Base-by-base conservation (phyloP, 768 basidiomycete species). In the Hortiboletus campestris region DNA sequence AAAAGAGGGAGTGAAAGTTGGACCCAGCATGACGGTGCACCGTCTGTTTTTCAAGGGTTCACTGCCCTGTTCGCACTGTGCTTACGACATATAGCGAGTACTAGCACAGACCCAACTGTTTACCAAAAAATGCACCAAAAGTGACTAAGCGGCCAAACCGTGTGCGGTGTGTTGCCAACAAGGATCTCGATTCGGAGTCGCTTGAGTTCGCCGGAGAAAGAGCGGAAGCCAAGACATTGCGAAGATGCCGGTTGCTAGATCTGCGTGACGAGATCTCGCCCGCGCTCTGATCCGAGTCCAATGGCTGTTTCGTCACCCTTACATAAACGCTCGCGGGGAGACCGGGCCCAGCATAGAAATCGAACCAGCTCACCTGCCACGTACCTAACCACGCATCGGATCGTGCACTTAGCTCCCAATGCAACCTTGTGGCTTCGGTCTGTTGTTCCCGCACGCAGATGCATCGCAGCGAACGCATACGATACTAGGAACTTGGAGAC, bases 351-450 rank as follows among this genome's bases (percentile, higher is more conserved):
- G 7, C 53, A 25, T 44, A 39, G 65, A 39, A 62, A 52, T 12
- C 45, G 63, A 65, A 52, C 66, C 45, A 19, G 66, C 22, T 65
- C 58, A 28, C 34, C 45, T n/a, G 46, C 46, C 49, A 43, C 34
- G 22, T 43, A 6, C 16, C 28, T 25, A 29, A 45, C 43, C 8
- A n/a, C 10, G 10, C n/a, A 25, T 25, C 14, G 14, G 14, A 14
- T 14, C 34, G 7, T 35, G 34, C 25, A 6, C 38, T n/a, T 11
- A 9, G 17, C 38, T 39, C 10, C 16, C 36, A 17, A 36, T n/a
- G 4, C 36, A 38, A n/a, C 8, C 17, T 8, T 7, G 4, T 2
- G 7, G 16, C 17, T 43, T 28, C 25, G 16, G 28, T 10, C 25
- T 20, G 29, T 35, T 12, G n/a, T 25, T 25, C 45, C 22, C 31